phyloP scores from a whole-genome alignment of 768 basidiomycete genomes.

The Kwoniella shandongensis region DNA sequence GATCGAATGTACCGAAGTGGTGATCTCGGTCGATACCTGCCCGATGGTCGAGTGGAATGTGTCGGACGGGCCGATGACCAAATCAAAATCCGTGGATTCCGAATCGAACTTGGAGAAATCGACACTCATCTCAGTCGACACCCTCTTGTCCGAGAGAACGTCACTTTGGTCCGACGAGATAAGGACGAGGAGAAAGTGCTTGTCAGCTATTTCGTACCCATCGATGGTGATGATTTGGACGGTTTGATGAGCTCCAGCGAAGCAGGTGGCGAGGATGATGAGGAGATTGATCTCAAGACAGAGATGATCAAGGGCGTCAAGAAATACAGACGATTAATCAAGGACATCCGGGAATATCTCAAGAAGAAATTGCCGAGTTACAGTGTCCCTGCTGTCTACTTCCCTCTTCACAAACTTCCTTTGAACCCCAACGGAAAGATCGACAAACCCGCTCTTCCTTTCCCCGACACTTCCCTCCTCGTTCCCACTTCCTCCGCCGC shows the following conservation, averaged over 20 bases:
- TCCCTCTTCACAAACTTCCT: conserved; percentile 91
- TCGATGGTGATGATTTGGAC: conserved; percentile 65
- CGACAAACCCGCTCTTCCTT: conserved; percentile 96
- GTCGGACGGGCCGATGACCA: conserved; percentile 97
- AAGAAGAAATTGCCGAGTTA: conserved; percentile 96
- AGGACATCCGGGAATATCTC: conserved; percentile 88
- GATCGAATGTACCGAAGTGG: conserved; percentile 98
- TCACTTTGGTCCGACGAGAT: conserved; percentile 91
- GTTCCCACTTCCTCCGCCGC: conserved; percentile 57
- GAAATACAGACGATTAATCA: conserved; percentile 82
- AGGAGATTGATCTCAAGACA: conserved; percentile 60
- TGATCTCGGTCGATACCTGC: conserved; percentile 90
- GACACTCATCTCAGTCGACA: conserved; percentile 94
- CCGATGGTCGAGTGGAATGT: conserved; percentile 91
- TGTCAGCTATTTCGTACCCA: conserved; percentile 93
- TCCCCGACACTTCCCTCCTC: conserved; percentile 87
- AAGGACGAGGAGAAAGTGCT: conserved; percentile 99
- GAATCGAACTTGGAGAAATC: conserved; percentile 97
- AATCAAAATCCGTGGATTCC: conserved; percentile 98
- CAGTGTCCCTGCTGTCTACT: conserved; percentile 91
- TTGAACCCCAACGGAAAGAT: conserved; percentile 99
- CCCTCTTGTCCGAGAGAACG: conserved; percentile 92
- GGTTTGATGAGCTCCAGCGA: conserved; percentile 60
- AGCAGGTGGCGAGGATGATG: conserved; percentile 37
- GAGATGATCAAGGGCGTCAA: conserved; percentile 73